phyloP scores from a whole-genome alignment of 208 protist species.

The Crithidia expoeki region DNA sequence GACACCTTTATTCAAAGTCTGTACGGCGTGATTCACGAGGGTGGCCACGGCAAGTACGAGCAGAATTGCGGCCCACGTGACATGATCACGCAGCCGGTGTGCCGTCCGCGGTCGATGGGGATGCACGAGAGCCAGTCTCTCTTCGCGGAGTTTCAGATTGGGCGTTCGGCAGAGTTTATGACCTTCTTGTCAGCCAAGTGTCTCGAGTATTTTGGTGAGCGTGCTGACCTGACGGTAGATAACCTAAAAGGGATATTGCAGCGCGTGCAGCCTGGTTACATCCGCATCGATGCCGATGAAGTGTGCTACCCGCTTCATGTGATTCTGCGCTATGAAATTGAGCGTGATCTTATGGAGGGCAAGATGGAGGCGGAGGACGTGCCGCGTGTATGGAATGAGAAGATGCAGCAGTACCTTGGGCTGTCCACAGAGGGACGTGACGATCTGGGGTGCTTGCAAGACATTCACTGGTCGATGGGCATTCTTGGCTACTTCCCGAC shows the following conservation, averaged over 20 bases:
- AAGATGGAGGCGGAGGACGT: slow-evolving; percentile 80
- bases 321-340: slow-evolving; percentile 90
- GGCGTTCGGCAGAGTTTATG: slow-evolving; percentile 55
- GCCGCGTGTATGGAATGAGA: slow-evolving; percentile 80
- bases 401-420: slow-evolving; percentile 88
- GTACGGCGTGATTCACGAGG: slow-evolving; percentile 83
- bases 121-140: slow-evolving; percentile 92
- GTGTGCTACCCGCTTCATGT: slow-evolving; percentile 91
- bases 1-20: slow-evolving; percentile 59
- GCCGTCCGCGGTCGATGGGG: slow-evolving; percentile 65
- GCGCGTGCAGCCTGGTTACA: slow-evolving; percentile 68
- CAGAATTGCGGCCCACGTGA: slow-evolving; percentile 75
- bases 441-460: slow-evolving; percentile 84
- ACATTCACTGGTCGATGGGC: slow-evolving; percentile 87
- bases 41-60: slow-evolving; percentile 92
- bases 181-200: slow-evolving; percentile 39
- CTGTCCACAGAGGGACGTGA: slow-evolving; percentile 75
- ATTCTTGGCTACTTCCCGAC: slow-evolving; percentile 91
- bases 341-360: slow-evolving; percentile 83
- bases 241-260: slow-evolving; percentile 61
- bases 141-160: slow-evolving; percentile 84
- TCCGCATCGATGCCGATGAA: slow-evolving; percentile 90
- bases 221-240: slow-evolving; percentile 2
- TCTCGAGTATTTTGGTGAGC: background rate
- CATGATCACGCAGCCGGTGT: slow-evolving; percentile 66